Conservation (phyloP, 2,329 filamentous ascomycete genomes). For the Stromatinia cepivora region DNA sequence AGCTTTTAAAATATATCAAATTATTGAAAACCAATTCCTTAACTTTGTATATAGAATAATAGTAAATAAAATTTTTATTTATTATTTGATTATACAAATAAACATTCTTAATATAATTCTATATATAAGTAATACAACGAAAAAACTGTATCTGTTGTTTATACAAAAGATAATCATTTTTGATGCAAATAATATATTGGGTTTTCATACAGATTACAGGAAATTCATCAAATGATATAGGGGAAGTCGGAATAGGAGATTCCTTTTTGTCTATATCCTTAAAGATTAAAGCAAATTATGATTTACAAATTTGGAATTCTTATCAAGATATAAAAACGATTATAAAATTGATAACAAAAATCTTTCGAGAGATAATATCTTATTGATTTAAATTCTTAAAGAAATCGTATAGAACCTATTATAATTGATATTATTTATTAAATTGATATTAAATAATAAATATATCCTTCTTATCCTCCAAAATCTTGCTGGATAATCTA, state of each 20-base stretch:
- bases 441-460: slow-evolving; percentile 30
- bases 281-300: background rate
- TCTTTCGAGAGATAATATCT: slow-evolving; percentile 27
- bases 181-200: slow-evolving; percentile 25
- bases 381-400: slow-evolving; percentile 26
- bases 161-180: slow-evolving; percentile 13
- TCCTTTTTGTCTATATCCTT: no score
- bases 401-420: slow-evolving; percentile 30
- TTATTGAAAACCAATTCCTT: background rate
- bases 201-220: slow-evolving; percentile 18
- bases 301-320: slow-evolving; percentile 9
- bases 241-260: no score
- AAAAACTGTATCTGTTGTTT: slow-evolving; percentile 27
- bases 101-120: slow-evolving; percentile 28
- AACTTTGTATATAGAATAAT: background rate
- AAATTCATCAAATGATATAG: slow-evolving; percentile 9
- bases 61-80: slow-evolving; percentile 21
- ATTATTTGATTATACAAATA: slow-evolving; percentile 23
- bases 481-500: slow-evolving; percentile 11
- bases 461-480: slow-evolving; percentile 19
- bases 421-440: slow-evolving; percentile 27
- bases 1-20: background rate
- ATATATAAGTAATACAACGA: slow-evolving; percentile 25
- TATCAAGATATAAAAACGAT: slow-evolving; percentile 11
- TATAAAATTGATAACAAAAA: slow-evolving; percentile 20